Percentiles rank a stretch among this genome's conserved stretches.
phyloP scores from a whole-genome alignment of 192 early-diverging fungal species.

The Podila minutissima region DNA sequence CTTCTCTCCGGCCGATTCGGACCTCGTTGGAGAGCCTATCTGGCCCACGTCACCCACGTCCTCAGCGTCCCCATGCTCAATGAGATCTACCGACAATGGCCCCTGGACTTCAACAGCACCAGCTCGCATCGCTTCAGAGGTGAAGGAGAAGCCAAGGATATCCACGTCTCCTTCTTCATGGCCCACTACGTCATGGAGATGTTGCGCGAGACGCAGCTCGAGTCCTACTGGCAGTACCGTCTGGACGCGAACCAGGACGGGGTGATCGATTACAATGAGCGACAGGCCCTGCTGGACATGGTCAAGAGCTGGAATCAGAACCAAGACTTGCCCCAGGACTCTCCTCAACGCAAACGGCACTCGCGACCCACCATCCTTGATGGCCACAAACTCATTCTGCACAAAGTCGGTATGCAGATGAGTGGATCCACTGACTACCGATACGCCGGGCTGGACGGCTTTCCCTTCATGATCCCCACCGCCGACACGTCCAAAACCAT shows the following conservation, averaged over 20 bases:
- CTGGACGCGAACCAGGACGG: conserved; percentile 49
- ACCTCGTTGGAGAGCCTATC: conserved; percentile 41
- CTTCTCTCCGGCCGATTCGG: conserved; percentile 54
- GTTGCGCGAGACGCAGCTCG: conserved; percentile 50
- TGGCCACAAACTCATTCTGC: conserved; percentile 12
- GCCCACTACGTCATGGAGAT: conserved; percentile 55
- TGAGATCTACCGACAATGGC: conserved; percentile 48
- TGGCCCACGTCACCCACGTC: conserved; percentile 51
- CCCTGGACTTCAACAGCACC: conserved; percentile 28
- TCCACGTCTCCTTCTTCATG: conserved; percentile 51
- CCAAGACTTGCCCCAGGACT: background rate
- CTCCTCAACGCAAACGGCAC: background rate
- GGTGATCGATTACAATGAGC: conserved; percentile 39
- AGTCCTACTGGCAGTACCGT: conserved; percentile 39
- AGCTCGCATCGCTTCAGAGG: conserved; percentile 51
- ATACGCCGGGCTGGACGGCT: conserved; percentile 50
- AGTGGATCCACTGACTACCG: conserved; percentile 26
- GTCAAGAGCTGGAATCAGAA: conserved; percentile 17
- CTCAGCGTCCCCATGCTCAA: conserved; percentile 46
- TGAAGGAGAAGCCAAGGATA: conserved; percentile 34
- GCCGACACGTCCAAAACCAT: conserved; percentile 23
- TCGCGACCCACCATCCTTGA: conserved; percentile 16
- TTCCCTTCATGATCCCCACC: conserved; percentile 15
- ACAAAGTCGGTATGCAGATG: conserved; percentile 7
- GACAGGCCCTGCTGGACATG: conserved; percentile 20